Conservation (phyloP, 2,329 filamentous ascomycete species). For the Fragosphaeria purpurea region DNA sequence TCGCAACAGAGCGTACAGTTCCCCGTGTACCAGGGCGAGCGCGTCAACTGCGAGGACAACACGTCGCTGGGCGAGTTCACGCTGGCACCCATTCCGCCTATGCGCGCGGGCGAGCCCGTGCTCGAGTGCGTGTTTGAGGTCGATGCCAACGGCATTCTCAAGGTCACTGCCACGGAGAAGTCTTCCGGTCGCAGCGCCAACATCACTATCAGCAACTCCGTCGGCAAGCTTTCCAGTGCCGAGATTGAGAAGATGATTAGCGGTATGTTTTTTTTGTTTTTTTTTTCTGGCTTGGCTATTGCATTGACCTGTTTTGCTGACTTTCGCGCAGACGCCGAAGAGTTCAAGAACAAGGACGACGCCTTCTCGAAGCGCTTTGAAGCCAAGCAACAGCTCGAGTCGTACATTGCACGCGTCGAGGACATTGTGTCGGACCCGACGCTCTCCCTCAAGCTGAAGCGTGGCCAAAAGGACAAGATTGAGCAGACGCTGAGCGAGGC, state of each 20-base stretch:
- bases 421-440: constrained; percentile 97
- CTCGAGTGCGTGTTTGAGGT: constrained; percentile 99
- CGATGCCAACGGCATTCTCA: constrained; percentile 99
- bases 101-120: constrained; percentile 92
- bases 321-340: constrained; percentile 61
- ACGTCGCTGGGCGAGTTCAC: constrained; percentile 97
- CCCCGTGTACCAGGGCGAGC: constrained; percentile 91
- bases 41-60: constrained; percentile 97
- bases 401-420: constrained; percentile 96
- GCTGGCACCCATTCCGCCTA: constrained; percentile 72
- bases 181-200: constrained; percentile 95
- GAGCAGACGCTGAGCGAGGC: constrained; percentile 94
- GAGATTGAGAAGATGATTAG: constrained; percentile 99
- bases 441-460: constrained; percentile 95
- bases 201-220: constrained; percentile 99
- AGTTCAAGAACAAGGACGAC: constrained; percentile 97
- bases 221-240: constrained; percentile 86
- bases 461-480: constrained; percentile 99
- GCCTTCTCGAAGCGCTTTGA: constrained; percentile 99
- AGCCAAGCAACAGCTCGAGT: constrained; percentile 97
- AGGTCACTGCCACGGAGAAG: constrained; percentile 99
- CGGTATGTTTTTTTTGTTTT: constrained; percentile 38
- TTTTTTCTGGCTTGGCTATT: not conserved
- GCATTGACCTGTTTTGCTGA: not conserved
- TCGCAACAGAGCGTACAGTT: constrained; percentile 79